phyloP scores from a whole-genome alignment of 139 green algal species.

The Chlorella sp. region DNA sequence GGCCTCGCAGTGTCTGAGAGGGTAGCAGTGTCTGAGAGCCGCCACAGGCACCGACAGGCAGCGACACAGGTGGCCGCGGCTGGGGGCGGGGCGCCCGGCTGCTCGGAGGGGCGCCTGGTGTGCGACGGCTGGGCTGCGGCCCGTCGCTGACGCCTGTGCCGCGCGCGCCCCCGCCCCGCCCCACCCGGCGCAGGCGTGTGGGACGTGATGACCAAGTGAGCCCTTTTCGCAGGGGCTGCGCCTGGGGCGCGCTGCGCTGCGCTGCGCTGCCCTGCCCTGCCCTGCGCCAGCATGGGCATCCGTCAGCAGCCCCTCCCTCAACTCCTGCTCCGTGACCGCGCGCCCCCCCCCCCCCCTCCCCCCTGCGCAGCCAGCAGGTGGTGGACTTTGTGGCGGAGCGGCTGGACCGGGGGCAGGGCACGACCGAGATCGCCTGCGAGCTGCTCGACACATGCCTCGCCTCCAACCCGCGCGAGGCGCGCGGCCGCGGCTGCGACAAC shows the following conservation, averaged over 20 bases:
- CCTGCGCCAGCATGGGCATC: no score
- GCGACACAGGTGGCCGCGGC: no score
- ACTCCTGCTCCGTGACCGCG: not conserved
- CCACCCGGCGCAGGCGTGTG: no score
- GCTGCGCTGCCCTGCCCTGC: not conserved
- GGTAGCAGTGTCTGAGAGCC: no score
- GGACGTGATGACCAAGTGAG: constrained; percentile 87
- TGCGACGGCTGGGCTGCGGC: no score
- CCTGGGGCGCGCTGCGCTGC: not conserved
- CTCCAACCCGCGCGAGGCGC: constrained; percentile 76
- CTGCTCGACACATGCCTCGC: constrained; percentile 91
- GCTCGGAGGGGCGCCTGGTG: no score
- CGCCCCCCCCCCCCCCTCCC: not conserved
- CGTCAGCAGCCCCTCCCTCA: no score
- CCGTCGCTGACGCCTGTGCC: no score
- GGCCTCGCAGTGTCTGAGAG: no score
- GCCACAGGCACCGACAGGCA: no score
- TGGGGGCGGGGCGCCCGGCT: no score
- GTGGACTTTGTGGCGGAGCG: constrained; percentile 81
- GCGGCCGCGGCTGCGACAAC: constrained; percentile 95
- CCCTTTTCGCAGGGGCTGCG: not conserved
- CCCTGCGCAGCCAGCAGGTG: constrained; percentile 64
- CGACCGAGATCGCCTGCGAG: constrained; percentile 58
- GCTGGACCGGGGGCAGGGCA: constrained; percentile 51
- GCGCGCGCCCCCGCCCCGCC: no score